Evolutionary conservation across 164 flowering plant genomes (phyloP), one percentile per base, ranked within the genome.

Genomic region (Hamamelis virginiana): DNA sequence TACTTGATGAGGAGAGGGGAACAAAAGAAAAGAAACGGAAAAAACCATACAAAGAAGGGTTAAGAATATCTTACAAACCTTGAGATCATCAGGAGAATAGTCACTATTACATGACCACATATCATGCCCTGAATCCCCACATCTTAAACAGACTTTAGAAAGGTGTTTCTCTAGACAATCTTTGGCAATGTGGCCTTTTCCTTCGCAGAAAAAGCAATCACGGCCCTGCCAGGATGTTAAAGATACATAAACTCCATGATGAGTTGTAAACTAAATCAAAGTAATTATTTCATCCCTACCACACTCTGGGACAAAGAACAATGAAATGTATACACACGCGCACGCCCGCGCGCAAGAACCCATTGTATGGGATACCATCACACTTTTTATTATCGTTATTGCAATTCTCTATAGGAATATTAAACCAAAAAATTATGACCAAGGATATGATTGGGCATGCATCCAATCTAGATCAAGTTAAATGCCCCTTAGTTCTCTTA

Each of bases 111-210:
- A 89, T 11, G 81, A 72, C 61, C 64, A 71, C 86, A 89, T 89
- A 58, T 78, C 81, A 77, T 89, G 94, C 55, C 87, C 88, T n/a
- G 67, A 69, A 68, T 79, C 79, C 41, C 94, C 94, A 61, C 85
- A 82, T 67, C 53, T 70, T 62, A 79, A 74, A 69, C 82, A 79
- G 8, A 67, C 22, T 5, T 44, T 64, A n/a, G 76, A 66, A 58
- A 22, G 27, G 18, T 65, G 15, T 59, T 58, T 69, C 12, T 68
- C 45, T 1, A 73, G 77, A 61, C 77, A 79, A 59, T 59, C 58
- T 27, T 27, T 73, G 21, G 67, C 69, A 14, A 52, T 70, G 50
- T 72, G 80, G 16, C 71, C 76, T 44, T 16, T 66, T 23, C 47
- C 47, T 8, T 26, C 6, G 41, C 41, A 76, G 41, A 63, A 19